These are phyloP conservation scores for Axilococcus clingmanii DNA, from an alignment of 139 green algal genomes.

Conservation along the genomic window DNA sequence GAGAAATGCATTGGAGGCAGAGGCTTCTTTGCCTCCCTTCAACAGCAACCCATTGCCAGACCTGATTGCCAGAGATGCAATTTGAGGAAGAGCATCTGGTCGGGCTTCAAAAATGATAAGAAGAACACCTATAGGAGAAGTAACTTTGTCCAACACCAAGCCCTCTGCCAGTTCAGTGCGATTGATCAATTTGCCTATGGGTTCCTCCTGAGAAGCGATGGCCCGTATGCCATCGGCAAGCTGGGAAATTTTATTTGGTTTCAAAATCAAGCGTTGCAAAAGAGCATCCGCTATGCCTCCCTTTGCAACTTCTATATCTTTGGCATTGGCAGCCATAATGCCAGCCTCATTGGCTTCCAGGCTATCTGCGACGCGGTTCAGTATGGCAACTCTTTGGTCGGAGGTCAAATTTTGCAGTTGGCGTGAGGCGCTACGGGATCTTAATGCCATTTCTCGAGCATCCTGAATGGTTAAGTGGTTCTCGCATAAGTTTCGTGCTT, in stretches of 20 bases:
- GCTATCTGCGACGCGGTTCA: conserved; percentile 70
- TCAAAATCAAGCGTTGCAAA: conserved; percentile 88
- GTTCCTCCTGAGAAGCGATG: conserved; percentile 78
- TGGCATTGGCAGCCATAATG: conserved; percentile 78
- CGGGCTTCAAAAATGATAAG: conserved; percentile 98
- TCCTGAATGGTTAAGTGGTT: too few relatives aligned
- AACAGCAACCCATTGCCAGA: conserved; percentile 78
- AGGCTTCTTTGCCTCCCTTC: conserved; percentile 95
- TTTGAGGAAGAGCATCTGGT: conserved; percentile 92
- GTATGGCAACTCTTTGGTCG: conserved; percentile 48
- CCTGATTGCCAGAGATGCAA: conserved; percentile 76
- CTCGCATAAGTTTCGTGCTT: too few relatives aligned
- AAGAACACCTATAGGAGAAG: conserved; percentile 89
- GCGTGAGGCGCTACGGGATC: conserved; percentile 61
- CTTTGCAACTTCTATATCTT: conserved; percentile 49
- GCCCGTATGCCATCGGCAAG: conserved; percentile 80
- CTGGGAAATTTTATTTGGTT: conserved; percentile 83
- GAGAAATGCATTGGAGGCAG: conserved; percentile 68
- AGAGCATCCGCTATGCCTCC: conserved; percentile 60
- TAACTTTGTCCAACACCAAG: conserved; percentile 88
- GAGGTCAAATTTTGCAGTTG: conserved; percentile 68
- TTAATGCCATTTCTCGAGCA: conserved; percentile 24
- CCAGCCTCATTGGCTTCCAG: conserved; percentile 58
- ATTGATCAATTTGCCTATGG: conserved; percentile 53
- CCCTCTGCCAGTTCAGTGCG: conserved; percentile 79